Evolutionary conservation across 768 basidiomycete species (phyloP).

Genomic region (Xerocomellus amylosporus): DNA sequence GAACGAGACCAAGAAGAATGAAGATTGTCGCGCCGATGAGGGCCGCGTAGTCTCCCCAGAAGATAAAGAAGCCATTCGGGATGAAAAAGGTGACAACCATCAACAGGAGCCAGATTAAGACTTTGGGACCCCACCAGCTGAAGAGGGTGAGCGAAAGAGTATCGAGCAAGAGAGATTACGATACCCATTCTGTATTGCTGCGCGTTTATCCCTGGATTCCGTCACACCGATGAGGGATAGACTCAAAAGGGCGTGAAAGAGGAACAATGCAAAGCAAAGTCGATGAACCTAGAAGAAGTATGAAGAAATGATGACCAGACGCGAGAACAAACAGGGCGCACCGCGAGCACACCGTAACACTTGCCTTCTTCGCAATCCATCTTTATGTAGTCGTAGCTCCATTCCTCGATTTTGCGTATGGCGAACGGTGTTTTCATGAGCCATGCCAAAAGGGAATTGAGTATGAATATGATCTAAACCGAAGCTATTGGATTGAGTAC

Average conservation of each 20-base stretch:
- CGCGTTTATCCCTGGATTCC: slow-evolving; percentile 89
- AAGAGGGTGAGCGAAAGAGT: slow-evolving; percentile 13
- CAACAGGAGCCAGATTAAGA: slow-evolving; percentile 83
- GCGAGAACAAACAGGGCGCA: slow-evolving; percentile 37
- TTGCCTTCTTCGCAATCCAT: slow-evolving; percentile 93
- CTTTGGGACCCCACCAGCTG: slow-evolving; percentile 99
- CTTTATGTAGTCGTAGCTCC: slow-evolving; percentile 96
- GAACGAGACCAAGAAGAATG: slow-evolving; percentile 94
- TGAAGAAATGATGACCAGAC: slow-evolving; percentile 1
- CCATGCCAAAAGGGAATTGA: slow-evolving; percentile 97
- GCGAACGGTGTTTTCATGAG: slow-evolving; percentile 90
- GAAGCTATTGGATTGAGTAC: neutral
- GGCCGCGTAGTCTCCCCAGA: slow-evolving; percentile 93
- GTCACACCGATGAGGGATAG: slow-evolving; percentile 78
- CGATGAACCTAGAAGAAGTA: slow-evolving; percentile 68
- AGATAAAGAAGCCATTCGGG: slow-evolving; percentile 96
- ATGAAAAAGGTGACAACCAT: slow-evolving; percentile 86
- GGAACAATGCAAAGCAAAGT: slow-evolving; percentile 89
- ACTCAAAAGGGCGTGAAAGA: slow-evolving; percentile 85
- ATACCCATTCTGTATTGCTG: slow-evolving; percentile 96
- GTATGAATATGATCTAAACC: slow-evolving; percentile 85
- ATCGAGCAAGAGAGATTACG: slow-evolving; percentile 14
- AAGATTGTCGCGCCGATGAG: slow-evolving; percentile 92
- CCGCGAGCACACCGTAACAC: slow-evolving; percentile 95
- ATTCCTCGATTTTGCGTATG: slow-evolving; percentile 83